Evolutionary conservation across 2,329 filamentous ascomycete species (phyloP), one percentile per base, ranked within the genome.

Genomic region (Alternaria dauci): DNA sequence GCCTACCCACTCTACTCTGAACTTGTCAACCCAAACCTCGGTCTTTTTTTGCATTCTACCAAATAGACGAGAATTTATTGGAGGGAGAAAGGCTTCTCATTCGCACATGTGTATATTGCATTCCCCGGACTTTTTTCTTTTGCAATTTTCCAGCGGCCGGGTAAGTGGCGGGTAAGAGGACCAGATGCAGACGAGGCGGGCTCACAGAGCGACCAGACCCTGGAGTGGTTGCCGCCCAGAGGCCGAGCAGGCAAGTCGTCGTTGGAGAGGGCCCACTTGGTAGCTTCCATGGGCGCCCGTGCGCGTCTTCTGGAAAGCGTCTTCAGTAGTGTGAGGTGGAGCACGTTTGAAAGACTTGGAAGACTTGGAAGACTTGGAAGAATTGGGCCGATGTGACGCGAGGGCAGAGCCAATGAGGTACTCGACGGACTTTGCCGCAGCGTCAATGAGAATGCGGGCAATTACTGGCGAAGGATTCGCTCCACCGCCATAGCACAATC

Each of bases 281-380:
- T 42, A 55, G 55, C 41, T 54, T 62, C 52, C 36, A 63, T 48
- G 20, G 61, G 53, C 52, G 65, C 50, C 66, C 61, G 68, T 67
- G 65, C 61, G 62, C 39, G 46, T 48, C 59, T 71, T 70, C 68
- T 68, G 55, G 65, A 70, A 72, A 58, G 57, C 53, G 61, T 54
- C 58, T 39, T 50, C 46, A 47, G 38, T 55, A 41, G 46, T 25
- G 23, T 9, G 34, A 34, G 51, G 60, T 59, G 61, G 66, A 58
- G 61, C 60, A 39, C 16, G 57, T 28, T n/a, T n/a, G n/a, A n/a
- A n/a, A n/a, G n/a, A n/a, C n/a, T n/a, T 4, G 20, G 4, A 23
- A 23, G 20, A 23, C 20, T 23, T 42, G 28, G 28, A 50, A 38
- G 53, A 43, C 53, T 50, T 50, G 39, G 25, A 50, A 38, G 16